These are phyloP conservation scores for Cylindrotheca closterium DNA, from an alignment of 108 stramenopile genomes.

Conservation along the genomic window DNA sequence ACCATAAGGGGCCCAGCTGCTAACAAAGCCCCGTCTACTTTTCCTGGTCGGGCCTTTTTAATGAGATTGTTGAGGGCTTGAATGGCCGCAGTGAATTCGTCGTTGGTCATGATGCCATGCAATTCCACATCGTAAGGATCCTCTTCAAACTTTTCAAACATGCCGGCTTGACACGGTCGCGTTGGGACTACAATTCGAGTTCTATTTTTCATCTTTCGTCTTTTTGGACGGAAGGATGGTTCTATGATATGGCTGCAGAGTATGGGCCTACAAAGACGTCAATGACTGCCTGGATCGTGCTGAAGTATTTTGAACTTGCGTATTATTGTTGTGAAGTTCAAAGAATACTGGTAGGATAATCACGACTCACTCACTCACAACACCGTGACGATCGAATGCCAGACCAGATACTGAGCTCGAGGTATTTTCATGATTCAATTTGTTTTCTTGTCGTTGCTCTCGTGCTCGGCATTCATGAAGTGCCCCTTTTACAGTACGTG, in stretches of 20 bases:
- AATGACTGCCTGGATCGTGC: background rate
- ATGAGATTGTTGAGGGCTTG: conserved; percentile 48
- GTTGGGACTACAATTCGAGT: conserved; percentile 34
- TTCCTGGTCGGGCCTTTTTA: conserved; percentile 44
- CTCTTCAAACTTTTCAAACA: conserved; percentile 48
- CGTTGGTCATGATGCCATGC: conserved; percentile 47
- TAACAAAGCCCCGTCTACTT: conserved; percentile 46
- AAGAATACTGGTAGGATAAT: background rate
- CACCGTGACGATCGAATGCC: no score
- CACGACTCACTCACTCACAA: no score
- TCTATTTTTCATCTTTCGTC: conserved; percentile 3
- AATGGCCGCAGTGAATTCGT: conserved; percentile 61
- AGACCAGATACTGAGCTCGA: no score
- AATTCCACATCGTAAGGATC: conserved; percentile 40
- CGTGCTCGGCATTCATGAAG: no score
- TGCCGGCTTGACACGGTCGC: conserved; percentile 33
- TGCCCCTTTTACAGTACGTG: no score
- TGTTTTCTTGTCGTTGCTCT: no score
- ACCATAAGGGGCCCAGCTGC: conserved; percentile 59
- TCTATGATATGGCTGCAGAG: background rate
- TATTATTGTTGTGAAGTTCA: background rate
- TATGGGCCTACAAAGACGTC: background rate
- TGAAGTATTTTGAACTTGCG: background rate
- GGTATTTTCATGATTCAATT: no score
- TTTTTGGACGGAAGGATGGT: background rate